Evolutionary conservation across 2,329 filamentous ascomycete species (phyloP).

Genomic region (Trichoderma oligosporum): DNA sequence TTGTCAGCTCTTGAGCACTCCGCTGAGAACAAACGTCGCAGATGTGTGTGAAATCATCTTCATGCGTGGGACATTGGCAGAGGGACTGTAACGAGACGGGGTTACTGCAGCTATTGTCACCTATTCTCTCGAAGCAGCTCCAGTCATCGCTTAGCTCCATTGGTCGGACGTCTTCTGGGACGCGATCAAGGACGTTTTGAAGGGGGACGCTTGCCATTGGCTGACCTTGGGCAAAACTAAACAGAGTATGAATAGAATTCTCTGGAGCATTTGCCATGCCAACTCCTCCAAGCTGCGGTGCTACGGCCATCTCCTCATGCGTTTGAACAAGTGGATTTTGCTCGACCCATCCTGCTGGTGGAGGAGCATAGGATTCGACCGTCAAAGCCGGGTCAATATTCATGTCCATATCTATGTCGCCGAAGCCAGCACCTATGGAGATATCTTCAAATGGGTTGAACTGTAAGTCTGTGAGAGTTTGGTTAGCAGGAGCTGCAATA

Average conservation of each 20-base stretch:
- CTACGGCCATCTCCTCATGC: background rate
- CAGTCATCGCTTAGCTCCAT: background rate
- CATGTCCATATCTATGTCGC: background rate
- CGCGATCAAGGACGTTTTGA: background rate
- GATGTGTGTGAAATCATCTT: background rate
- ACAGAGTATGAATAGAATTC: background rate
- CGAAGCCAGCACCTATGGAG: background rate
- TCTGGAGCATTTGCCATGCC: background rate
- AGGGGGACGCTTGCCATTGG: background rate
- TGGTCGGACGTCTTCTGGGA: background rate
- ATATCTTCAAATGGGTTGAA: background rate
- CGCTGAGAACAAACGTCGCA: constrained; percentile 28
- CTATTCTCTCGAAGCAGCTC: background rate
- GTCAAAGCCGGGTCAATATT: background rate
- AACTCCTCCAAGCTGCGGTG: background rate
- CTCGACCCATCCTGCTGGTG: background rate
- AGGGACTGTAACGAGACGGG: background rate
- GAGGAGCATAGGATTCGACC: background rate
- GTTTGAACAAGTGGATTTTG: background rate
- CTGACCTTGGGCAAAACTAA: background rate
- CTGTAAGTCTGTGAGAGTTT: background rate
- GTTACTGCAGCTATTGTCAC: background rate
- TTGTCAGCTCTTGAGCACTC: constrained; percentile 23
- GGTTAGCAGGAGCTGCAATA: background rate
- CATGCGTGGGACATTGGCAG: background rate